Conservation (phyloP, 768 basidiomycete genomes). For the Xerocomellus amylosporus region DNA sequence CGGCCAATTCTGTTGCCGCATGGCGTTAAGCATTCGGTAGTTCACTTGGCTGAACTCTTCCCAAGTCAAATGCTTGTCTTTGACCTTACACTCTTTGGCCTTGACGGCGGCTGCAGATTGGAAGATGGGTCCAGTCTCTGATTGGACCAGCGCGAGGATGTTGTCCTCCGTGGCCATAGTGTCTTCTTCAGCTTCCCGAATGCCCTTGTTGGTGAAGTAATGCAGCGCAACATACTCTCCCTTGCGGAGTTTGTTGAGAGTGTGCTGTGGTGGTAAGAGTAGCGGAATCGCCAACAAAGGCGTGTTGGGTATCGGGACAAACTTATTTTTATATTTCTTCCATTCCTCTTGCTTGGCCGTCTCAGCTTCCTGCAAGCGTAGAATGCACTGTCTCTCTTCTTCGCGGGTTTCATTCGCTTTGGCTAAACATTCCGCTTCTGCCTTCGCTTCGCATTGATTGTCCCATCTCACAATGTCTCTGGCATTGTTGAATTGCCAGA, state of each 20-base stretch:
- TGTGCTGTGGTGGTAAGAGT: not conserved
- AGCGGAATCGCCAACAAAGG: not conserved
- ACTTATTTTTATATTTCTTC: not conserved
- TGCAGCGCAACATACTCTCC: not conserved
- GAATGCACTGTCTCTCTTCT: not conserved
- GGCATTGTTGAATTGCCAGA: not conserved
- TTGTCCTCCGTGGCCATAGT: not conserved
- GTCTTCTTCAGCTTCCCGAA: not conserved
- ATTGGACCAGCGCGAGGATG: not conserved
- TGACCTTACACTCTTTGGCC: not conserved
- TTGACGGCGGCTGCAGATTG: no score
- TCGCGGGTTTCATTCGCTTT: not conserved
- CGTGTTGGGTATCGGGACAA: no score
- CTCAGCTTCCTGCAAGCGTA: not conserved
- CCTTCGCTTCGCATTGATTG: no score
- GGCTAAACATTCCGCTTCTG: no score
- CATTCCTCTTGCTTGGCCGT: not conserved
- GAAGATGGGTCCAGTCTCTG: not conserved
- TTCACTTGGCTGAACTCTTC: not conserved
- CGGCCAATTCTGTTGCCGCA: not conserved
- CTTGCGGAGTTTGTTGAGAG: not conserved
- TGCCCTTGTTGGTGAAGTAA: slow-evolving; percentile 5
- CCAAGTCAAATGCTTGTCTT: not conserved
- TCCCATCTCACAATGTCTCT: not conserved
- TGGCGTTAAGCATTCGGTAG: not conserved